A percentile compares a stretch with the other conserved stretches of the same genome.
Conservation (phyloP, 306 rosid genomes). For the Benincasa hispida region DNA sequence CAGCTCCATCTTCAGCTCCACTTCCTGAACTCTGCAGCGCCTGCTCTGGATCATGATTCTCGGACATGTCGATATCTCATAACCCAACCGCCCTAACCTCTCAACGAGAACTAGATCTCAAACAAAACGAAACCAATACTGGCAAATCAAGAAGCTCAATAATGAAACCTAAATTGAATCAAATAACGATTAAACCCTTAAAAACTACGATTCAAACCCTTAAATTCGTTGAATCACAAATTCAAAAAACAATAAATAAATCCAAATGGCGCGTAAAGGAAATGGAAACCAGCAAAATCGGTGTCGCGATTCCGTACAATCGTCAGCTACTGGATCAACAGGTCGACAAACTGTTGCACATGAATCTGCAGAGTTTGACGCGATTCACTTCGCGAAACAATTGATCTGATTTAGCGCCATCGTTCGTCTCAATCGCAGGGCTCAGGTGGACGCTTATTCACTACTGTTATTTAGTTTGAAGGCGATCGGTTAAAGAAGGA, state of each 20-base stretch:
- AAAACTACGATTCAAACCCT: neutral
- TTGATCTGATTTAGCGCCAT: neutral
- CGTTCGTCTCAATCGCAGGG: neutral
- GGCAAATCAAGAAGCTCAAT: neutral
- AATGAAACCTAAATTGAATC: neutral
- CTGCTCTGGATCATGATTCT: conserved; percentile 25
- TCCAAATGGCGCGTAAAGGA: neutral
- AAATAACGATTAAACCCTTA: neutral
- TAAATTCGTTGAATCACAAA: neutral
- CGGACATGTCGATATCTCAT: conserved; percentile 46
- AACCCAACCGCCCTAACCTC: conserved; percentile 20
- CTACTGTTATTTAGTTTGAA: neutral
- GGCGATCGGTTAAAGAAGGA: neutral
- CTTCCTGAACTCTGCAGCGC: conserved; percentile 10
- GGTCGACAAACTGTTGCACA: neutral
- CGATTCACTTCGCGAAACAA: neutral
- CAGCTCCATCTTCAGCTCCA: conserved; percentile 8
- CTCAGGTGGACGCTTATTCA: neutral
- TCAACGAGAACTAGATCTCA: conserved; percentile 6
- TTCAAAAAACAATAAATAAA: neutral
- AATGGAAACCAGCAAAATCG: neutral
- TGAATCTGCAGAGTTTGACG: neutral
- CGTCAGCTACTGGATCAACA: neutral
- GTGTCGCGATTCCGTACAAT: neutral
- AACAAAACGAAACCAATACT: neutral